Evolutionary conservation across 805 yeast species (phyloP).

Genomic region (Kluyveromyces wickerhamii): DNA sequence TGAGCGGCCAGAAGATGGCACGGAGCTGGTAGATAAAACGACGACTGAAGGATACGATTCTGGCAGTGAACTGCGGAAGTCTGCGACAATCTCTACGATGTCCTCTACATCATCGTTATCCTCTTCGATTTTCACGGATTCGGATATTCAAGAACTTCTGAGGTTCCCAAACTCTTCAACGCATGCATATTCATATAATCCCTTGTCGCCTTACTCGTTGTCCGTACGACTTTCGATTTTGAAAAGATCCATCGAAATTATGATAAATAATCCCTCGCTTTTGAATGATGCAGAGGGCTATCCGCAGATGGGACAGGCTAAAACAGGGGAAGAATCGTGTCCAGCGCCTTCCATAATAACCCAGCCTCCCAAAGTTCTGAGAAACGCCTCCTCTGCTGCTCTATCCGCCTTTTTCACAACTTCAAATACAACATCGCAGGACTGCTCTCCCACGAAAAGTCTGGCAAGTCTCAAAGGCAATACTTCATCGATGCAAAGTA

Average conservation of each 20-base stretch:
- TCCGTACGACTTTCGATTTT: slow-evolving; percentile 68
- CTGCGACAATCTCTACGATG: background rate
- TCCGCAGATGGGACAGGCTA: too few species aligned
- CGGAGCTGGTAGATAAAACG: too few species aligned
- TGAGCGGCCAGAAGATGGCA: too few species aligned
- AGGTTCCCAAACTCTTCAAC: slow-evolving; percentile 72
- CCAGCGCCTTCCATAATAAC: too few species aligned
- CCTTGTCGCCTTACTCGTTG: slow-evolving; percentile 69
- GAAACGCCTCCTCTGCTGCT: slow-evolving; percentile 37
- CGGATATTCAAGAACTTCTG: slow-evolving; percentile 38
- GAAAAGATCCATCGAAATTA: slow-evolving; percentile 66
- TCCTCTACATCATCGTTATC: background rate
- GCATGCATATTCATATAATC: slow-evolving; percentile 80
- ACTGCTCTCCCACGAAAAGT: background rate
- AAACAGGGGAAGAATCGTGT: too few species aligned
- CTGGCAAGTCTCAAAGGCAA: background rate
- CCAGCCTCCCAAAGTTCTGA: slow-evolving; percentile 6
- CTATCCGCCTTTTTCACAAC: slow-evolving; percentile 30
- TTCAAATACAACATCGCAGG: background rate
- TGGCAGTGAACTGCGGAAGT: background rate
- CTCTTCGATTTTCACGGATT: slow-evolving; percentile 14
- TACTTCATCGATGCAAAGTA: too few species aligned
- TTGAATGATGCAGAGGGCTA: slow-evolving; percentile 14
- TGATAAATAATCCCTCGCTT: slow-evolving; percentile 50
- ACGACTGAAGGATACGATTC: background rate